phyloP scores from a whole-genome alignment of 2,329 filamentous ascomycete species.

The Paradendryphiella salina region DNA sequence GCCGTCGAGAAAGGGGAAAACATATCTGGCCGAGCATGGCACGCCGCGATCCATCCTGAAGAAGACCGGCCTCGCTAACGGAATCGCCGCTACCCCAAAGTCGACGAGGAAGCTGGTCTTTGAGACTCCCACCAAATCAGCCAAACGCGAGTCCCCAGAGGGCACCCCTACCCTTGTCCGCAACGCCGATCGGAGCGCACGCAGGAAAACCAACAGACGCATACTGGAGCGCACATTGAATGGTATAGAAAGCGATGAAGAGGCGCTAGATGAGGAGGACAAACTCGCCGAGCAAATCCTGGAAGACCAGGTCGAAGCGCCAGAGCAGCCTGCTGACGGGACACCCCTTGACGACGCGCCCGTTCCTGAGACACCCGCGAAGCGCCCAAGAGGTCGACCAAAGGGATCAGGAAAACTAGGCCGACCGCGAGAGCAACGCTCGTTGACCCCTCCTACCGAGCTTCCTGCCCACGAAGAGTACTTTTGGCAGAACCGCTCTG shows the following conservation, averaged over 20 bases:
- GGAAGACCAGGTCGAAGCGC: conserved; percentile 54
- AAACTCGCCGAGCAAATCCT: conserved; percentile 71
- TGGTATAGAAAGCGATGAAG: conserved; percentile 69
- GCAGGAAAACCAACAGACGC: conserved; percentile 78
- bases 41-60: conserved; percentile 44
- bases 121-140: conserved; percentile 49
- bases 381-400: conserved; percentile 52
- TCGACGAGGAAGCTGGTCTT: conserved; percentile 54
- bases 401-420: conserved; percentile 45
- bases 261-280: conserved; percentile 66
- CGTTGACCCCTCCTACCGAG: conserved; percentile 78
- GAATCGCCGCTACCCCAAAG: conserved; percentile 46
- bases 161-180: conserved; percentile 66
- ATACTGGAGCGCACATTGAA: conserved; percentile 72
- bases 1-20: conserved; percentile 35
- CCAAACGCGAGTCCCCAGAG: conserved; percentile 37
- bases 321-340: conserved; percentile 32
- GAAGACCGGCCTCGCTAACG: conserved; percentile 29
- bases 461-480: conserved; percentile 88
- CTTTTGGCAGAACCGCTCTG: conserved; percentile 88
- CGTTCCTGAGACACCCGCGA: conserved; percentile 59
- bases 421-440: conserved; percentile 65
- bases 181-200: conserved; percentile 81
- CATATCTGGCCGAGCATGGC: conserved; percentile 27
- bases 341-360: conserved; percentile 27